Evolutionary conservation across 257 asterid genomes (phyloP), one percentile per base, ranked within the genome.

Genomic region (Solanum medicagineum): DNA sequence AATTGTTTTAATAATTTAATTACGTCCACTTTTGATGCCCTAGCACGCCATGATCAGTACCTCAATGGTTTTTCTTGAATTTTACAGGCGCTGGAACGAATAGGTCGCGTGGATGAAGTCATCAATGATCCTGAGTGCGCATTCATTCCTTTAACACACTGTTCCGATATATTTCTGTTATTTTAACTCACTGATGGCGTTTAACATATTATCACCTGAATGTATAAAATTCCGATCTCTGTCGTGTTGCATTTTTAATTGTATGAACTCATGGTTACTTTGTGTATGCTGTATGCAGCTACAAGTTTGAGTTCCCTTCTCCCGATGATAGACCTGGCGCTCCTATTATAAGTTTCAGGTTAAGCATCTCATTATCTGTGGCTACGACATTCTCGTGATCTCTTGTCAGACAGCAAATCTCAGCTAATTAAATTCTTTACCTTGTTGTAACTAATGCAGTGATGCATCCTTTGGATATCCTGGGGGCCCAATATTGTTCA

Each of bases 401-500:
- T 17, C 49, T 17, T 9, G 29, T 79, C 47, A 16, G 65, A 19
- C 20, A 29, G 65, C 83, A 53, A 79, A 79, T 79, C 51, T 83
- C 73, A 75, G 29, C 53, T 22, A 57, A 53, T 59, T 51, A 45
- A 80, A 84, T 26, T 54, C 80, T 36, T 36, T 74, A 73, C 69
- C 40, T 55, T 79, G 7, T 84, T 86, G 73, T 87, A 71, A 87
- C 88, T 68, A 83, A 87, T 90, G 92, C 97, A 96, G 99, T 89
- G 99, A 96, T 89, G 99, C 99, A 70, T 96, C 99, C 83, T 96
- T 96, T 91, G 99, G 97, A 91, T 96, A 96, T 91, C 96, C 98
- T 74, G 98, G 98, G 85, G 99, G 99, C 62, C 96, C 98, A 44
- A 1, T 86, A 68, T 87, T 96, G 90, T 96, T 96, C 88, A 95